Base-by-base conservation (phyloP, 192 early-diverging fungal species). In the Funneliformis geosporum region DNA sequence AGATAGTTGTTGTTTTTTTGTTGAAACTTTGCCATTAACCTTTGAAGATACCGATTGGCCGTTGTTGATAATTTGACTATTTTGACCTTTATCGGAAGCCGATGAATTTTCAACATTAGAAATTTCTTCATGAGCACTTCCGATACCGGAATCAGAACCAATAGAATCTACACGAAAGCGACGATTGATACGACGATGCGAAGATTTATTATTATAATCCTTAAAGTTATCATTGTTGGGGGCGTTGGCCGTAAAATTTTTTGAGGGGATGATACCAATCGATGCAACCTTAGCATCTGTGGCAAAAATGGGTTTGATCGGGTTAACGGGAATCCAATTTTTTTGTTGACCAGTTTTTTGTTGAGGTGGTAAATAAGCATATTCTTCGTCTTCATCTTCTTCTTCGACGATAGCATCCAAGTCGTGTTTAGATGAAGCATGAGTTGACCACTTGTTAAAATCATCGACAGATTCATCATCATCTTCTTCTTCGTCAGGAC, bases 341-440 rank as follows among this genome's bases (percentile, higher is more conserved):
- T 47, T 67, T 28, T 66, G 65, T 18, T 43, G 47, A 61, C 23
- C 25, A 38, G 21, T 14, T 12, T 43, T 44, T 16, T 38, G 75
- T 59, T 65, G 27, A 0, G 50, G 61, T 40, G 27, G 2, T 60
- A 70, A 67, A 27, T 39, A 68, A 23, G 70, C 77, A 43, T 62
- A 60, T 10, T 79, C 77, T 40, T 79, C 77, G n/a, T 79, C 50
- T 9, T 70, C 67, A 25, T 70, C 67, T 33, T 33, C 66, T 23
- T 69, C 77, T 21, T 79, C 77, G 10, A 25, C n/a, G 60, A 79
- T 78, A 27, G 39, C 40, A 78, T 67, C 46, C 18, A 79, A 70
- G 55, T 79, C 77, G 7, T 7, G 8, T 59, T 79, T 68, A 25
- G 47, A 33, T 28, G 67, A 79, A 28, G 40, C 64, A 79, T 70